Evolutionary conservation across 1,284 basidiomycete species (phyloP), one percentile per base, ranked within the genome.

Genomic region (Coniferiporia weirii): DNA sequence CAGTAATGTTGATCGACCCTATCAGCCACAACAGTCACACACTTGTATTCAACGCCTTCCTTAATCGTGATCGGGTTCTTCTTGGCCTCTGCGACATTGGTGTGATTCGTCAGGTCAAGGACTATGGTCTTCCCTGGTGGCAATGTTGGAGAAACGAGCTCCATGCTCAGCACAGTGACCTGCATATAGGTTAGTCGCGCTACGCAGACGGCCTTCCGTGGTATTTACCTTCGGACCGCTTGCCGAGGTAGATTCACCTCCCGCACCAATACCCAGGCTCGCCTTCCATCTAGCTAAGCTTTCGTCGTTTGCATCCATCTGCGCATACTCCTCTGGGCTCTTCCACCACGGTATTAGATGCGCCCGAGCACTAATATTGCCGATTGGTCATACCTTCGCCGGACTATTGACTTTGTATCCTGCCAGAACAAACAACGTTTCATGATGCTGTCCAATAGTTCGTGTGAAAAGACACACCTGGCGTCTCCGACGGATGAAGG

Each of bases 221-320:
- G 34, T 7, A 40, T 7, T n/a, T 56, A 87, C 89, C 80, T 89
- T 89, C 61, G 90, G 87, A 13, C 81, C 84, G 65, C 63, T 72
- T 20, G 76, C 73, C 50, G 72, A 67, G 22, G 69, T 72, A 4
- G 65, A 53, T 22, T 74, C 52, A 15, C 67, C 77, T 27, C 27
- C 27, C 54, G 86, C 79, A 51, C 80, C 81, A 64, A 95, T 85
- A 56, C 94, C 94, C 38, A 96, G 79, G 63, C 87, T 93, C 22
- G 90, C 91, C 71, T 95, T 95, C 93, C 93, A 95, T 63, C 91
- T 86, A 13, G 83, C 82, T 68, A 91, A 76, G 71, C 88, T 91
- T 72, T 94, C 91, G 71, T 95, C 93, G 61, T 89, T 78, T 10
- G 87, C 89, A 72, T 95, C 93, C 56, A 95, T 81, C 49, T 85